phyloP scores from a whole-genome alignment of 768 basidiomycete genomes.

The Termitomyces sp. region DNA sequence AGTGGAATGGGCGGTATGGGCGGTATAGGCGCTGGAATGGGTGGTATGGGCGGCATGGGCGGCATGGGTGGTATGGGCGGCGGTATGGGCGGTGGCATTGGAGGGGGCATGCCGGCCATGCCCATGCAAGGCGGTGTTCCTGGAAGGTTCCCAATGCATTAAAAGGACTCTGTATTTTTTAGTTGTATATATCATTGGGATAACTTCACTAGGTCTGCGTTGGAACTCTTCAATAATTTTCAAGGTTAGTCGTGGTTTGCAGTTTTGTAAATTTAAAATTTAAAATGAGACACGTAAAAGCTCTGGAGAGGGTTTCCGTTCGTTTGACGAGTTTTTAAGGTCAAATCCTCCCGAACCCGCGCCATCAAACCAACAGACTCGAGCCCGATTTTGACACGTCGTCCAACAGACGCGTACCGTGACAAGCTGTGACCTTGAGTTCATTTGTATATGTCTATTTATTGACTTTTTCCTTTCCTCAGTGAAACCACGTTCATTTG shows the following conservation, averaged over 20 bases:
- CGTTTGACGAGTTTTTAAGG: too few relatives aligned
- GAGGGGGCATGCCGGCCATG: conserved; percentile 25
- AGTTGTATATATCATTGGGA: conserved; percentile 2
- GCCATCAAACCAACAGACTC: too few relatives aligned
- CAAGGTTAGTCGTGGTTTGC: too few relatives aligned
- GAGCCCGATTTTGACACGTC: too few relatives aligned
- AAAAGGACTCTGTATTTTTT: conserved; percentile 5
- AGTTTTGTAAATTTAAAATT: too few relatives aligned
- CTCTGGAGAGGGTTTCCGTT: background rate
- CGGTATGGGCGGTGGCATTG: background rate
- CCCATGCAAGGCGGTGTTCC: conserved; percentile 24
- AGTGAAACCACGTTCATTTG: background rate
- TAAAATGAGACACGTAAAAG: background rate
- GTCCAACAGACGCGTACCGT: background rate
- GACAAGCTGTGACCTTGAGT: background rate
- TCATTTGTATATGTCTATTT: background rate
- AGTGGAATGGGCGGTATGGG: conserved; percentile 11
- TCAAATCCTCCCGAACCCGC: too few relatives aligned
- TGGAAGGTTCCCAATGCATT: conserved; percentile 25
- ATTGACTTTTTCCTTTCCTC: background rate
- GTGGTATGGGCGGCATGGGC: conserved; percentile 12
- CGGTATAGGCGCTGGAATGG: conserved; percentile 15
- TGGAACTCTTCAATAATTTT: background rate
- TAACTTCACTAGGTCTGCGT: background rate
- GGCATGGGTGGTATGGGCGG: conserved; percentile 7